Evolutionary conservation across 2,329 filamentous ascomycete species (phyloP).

Genomic region (Cercospora sojina): DNA sequence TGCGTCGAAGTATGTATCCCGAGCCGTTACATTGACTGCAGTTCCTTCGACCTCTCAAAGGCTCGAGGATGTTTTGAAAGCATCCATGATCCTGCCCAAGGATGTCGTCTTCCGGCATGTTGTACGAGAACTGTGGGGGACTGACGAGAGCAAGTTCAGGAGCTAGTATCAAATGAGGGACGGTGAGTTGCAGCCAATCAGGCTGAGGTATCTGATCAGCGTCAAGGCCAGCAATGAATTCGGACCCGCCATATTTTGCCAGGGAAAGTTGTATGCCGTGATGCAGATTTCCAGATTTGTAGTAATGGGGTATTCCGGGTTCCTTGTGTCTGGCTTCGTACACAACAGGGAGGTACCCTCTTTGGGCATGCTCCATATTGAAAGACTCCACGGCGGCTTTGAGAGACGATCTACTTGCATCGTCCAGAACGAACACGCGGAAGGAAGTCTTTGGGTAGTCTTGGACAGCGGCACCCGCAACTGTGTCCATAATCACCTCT

Average conservation of each 20-base stretch:
- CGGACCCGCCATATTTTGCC: conserved; percentile 41
- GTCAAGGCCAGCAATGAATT: conserved; percentile 62
- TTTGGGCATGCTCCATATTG: background rate
- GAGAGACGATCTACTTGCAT: conserved; percentile 4
- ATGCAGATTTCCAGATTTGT: conserved; percentile 21
- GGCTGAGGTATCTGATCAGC: conserved; percentile 67
- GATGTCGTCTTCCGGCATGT: conserved; percentile 59
- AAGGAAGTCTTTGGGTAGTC: conserved; percentile 14
- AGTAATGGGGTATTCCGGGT: conserved; percentile 4
- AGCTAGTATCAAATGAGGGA: conserved; percentile 59
- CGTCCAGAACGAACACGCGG: conserved; percentile 19
- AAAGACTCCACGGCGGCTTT: conserved; percentile 2
- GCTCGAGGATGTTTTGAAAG: conserved; percentile 57
- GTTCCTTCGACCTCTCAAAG: conserved; percentile 47
- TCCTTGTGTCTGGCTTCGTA: conserved; percentile 14
- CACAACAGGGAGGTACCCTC: conserved; percentile 1
- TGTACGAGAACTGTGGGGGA: conserved; percentile 63
- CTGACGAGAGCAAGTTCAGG: conserved; percentile 59
- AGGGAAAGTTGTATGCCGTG: conserved; percentile 6
- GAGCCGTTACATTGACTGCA: conserved; percentile 66
- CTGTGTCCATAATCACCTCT: conserved; percentile 18
- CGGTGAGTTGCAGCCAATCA: conserved; percentile 58
- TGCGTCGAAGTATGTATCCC: conserved; percentile 60
- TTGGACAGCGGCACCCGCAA: conserved; percentile 14
- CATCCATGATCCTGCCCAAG: conserved; percentile 59